Evolutionary conservation across 805 yeast species (phyloP).

Genomic region (Ogataea dorogensis): DNA sequence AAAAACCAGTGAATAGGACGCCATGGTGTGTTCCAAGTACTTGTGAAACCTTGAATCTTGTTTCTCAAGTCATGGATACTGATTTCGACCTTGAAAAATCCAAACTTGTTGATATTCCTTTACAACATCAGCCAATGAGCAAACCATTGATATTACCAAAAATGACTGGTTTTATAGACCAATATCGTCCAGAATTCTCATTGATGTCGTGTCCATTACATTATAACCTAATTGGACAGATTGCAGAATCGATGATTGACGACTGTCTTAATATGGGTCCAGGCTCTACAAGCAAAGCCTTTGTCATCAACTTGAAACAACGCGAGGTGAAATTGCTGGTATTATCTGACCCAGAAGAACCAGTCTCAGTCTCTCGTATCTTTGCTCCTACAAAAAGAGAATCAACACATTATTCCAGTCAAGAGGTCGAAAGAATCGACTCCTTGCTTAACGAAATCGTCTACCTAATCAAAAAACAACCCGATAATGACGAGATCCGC

Average conservation of each 20-base stretch:
- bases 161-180: slow-evolving; percentile 42
- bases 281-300: slow-evolving; percentile 17
- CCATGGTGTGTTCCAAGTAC: neutral
- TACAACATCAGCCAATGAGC: slow-evolving; percentile 1
- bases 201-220: slow-evolving; percentile 51
- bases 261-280: slow-evolving; percentile 35
- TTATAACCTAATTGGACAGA: slow-evolving; percentile 43
- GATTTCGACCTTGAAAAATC: neutral
- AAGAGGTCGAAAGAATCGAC: slow-evolving; percentile 19
- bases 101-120: slow-evolving; percentile 2
- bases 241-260: slow-evolving; percentile 46
- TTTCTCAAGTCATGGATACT: slow-evolving; percentile 2
- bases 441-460: slow-evolving; percentile 17
- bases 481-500: slow-evolving; percentile 19
- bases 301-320: slow-evolving; percentile 28
- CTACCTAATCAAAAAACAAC: slow-evolving; percentile 3
- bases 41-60: neutral
- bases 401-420: neutral
- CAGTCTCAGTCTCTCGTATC: slow-evolving; percentile 17
- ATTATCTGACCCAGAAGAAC: slow-evolving; percentile 4
- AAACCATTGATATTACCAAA: slow-evolving; percentile 21
- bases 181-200: slow-evolving; percentile 50
- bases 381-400: slow-evolving; percentile 14
- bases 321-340: slow-evolving; percentile 26
- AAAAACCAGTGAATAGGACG: slow-evolving; percentile 3